A percentile compares a stretch with the other conserved stretches of the same genome.
These are phyloP conservation scores for Tinospora cordifolia DNA, from an alignment of 164 flowering plant species.

Conservation along the genomic window DNA sequence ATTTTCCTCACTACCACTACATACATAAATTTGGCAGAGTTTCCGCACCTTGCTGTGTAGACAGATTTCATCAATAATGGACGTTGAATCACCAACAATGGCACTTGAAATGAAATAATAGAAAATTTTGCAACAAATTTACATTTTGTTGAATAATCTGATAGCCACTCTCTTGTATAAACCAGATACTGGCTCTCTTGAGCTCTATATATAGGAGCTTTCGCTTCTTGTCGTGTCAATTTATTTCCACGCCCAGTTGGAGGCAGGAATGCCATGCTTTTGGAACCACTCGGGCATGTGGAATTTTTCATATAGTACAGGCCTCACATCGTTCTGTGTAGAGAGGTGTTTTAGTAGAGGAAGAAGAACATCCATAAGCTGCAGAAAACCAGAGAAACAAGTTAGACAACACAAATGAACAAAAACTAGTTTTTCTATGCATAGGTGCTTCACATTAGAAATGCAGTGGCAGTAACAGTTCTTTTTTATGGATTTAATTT, in stretches of 20 bases:
- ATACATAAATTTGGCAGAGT: not conserved
- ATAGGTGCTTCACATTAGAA: not conserved
- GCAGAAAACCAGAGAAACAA: conserved; percentile 9
- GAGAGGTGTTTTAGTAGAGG: conserved; percentile 84
- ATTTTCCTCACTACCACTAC: not conserved
- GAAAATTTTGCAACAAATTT: not conserved
- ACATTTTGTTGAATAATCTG: not conserved
- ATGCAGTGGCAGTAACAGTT: not conserved
- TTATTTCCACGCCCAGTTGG: conserved; percentile 27
- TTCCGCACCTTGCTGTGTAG: not conserved
- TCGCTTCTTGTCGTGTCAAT: not conserved
- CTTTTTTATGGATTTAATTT: not conserved
- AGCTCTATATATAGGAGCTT: not conserved
- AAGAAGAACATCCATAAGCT: conserved; percentile 84
- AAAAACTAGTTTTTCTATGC: not conserved
- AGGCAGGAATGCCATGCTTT: conserved; percentile 71
- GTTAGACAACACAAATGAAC: not conserved
- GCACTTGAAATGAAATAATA: conserved; percentile 2
- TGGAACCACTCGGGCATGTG: conserved; percentile 98
- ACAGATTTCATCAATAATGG: not conserved
- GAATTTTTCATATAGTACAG: conserved; percentile 65
- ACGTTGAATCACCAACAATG: not conserved
- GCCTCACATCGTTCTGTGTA: conserved; percentile 68
- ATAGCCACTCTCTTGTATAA: not conserved
- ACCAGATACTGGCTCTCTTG: not conserved